Evolutionary conservation across 148 eudicot species (phyloP), one percentile per base, ranked within the genome.

Genomic region (Oxyria digyna): DNA sequence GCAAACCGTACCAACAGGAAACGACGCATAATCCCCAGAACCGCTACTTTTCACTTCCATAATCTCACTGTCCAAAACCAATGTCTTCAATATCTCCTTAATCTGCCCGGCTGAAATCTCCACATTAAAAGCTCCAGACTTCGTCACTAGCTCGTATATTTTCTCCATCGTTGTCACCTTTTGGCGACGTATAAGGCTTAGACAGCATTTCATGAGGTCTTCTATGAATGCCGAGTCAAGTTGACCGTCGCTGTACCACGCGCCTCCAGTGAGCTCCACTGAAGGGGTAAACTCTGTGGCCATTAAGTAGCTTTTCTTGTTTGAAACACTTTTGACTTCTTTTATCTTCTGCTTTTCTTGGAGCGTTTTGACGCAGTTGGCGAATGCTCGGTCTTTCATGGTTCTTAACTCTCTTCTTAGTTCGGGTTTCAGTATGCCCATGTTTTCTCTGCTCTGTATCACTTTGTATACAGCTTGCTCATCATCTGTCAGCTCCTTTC

Each of bases 1-100:
- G 72, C 98, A 94, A 52, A 75, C 71, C 0, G 66, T 67, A 35
- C 85, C 84, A 1, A 78, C 40, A 8, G 92, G 89, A 77, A 93
- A 71, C 0, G 77, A 43, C 41, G 72, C 77, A 70, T 73, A 88
- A 38, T 88, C 96, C 24, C 85, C 92, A 41, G 71, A 65, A 0
- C 98, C 96, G 21, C 83, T 88, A 73, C 97, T 84, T 81, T 74
- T 88, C 67, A 85, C 84, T 75, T 85, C 85, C 14, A 80, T 37
- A 68, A 94, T 70, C 69, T 73, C 79, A 27, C 80, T 84, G 42
- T 82, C 96, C 78, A 86, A 67, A 74, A 88, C 85, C 87, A 90
- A 57, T 24, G 78, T 75, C 12, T 59, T 73, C 45, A 94, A 69
- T 20, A 90, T 73, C 68, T 88, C 85, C 40, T 68, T 69, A 21